A percentile compares a stretch with the other conserved stretches of the same genome.
phyloP scores from a whole-genome alignment of 1,284 basidiomycete species.

The Puccinia coronata region DNA sequence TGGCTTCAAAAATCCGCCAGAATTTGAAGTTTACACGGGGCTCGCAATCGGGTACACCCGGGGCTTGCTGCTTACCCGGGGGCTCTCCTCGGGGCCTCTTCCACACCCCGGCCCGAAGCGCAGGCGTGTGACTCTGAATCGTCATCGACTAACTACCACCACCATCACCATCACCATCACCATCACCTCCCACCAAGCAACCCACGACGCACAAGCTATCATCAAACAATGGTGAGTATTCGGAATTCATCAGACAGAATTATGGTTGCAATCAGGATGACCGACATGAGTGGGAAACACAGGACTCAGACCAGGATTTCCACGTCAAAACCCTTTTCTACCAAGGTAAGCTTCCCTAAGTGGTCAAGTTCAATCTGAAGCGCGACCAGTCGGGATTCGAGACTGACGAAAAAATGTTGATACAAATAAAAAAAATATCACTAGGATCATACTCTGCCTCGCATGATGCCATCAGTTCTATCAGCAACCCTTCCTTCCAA shows the following conservation, averaged over 20 bases:
- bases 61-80: too few species aligned
- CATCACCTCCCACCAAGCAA: neutral
- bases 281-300: neutral
- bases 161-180: neutral
- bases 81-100: too few species aligned
- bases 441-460: slow-evolving; percentile 41
- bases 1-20: too few species aligned
- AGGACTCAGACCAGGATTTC: slow-evolving; percentile 46
- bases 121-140: too few species aligned
- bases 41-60: too few species aligned
- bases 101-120: too few species aligned
- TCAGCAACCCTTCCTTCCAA: slow-evolving; percentile 40
- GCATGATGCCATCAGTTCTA: slow-evolving; percentile 28
- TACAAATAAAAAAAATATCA: neutral
- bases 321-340: slow-evolving; percentile 42
- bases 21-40: too few species aligned
- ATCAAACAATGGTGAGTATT: neutral
- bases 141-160: too few species aligned
- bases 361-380: too few species aligned
- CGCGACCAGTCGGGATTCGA: neutral
- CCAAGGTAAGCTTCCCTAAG: slow-evolving; percentile 39
- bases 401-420: neutral
- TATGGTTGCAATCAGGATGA: neutral
- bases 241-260: neutral
- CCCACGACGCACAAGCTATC: neutral